Base-by-base conservation (phyloP, 345 rosid genomes). In the Brassica rapa region DNA sequence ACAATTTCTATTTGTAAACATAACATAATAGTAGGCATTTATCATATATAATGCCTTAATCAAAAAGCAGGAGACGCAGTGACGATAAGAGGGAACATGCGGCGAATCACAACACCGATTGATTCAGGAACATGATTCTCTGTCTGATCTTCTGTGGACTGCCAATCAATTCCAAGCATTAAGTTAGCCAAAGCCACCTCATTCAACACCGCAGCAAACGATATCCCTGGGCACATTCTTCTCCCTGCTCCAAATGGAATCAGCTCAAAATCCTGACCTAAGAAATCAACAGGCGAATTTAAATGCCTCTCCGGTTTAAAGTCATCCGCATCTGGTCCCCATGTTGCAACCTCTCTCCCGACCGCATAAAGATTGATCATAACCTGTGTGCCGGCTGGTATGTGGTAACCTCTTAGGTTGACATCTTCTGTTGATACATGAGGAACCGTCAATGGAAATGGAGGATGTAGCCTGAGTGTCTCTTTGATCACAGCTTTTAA, bases 391-490 rank as follows among this genome's bases (percentile, higher is more conserved):
- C 84, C 73, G 1, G 74, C 49, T 0, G 73, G 57, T 57, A 87
- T 64, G 55, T 82, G 56, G 30, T 77, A 71, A 21, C 77, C 84
- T n/a, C 70, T 32, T 23, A 87, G 33, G 8, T 4, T 80, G 57
- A 77, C 72, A 33, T 80, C 82, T 43, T 75, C 19, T 1, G 70
- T 75, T 10, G 85, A 74, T 33, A 51, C 62, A 21, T 80, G 46
- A n/a, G 88, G 85, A 41, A 80, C 72, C 32, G 82, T 68, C 53
- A 87, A 30, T 3, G 88, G 88, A 19, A 83, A 3, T 2, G 88
- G 88, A 69, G 88, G 89, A 60, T 82, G 81, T 25, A 83, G 77
- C 62, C 86, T 81, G 32, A 87, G 80, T 30, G 80, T 46, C 73
- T 83, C 90, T 65, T 83, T 85, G 14, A 85, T 19, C 43, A 85